Evolutionary conservation across 108 stramenopile species (phyloP).

Genomic region (Mediolabrus comicus): DNA sequence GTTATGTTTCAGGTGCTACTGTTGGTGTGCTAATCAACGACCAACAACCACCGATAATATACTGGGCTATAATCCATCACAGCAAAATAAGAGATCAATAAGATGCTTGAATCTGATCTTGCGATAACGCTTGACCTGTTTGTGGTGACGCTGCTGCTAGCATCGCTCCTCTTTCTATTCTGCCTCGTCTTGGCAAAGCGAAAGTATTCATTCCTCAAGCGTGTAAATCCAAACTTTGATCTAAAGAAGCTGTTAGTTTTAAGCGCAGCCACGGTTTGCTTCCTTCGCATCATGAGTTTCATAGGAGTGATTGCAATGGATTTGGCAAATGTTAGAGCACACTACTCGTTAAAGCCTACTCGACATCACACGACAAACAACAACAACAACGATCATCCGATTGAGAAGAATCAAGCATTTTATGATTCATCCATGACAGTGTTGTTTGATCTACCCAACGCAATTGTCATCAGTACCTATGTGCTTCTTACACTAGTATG

Average conservation of each 20-base stretch:
- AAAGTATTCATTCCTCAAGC: slow-evolving; percentile 41
- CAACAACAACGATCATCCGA: slow-evolving; percentile 10
- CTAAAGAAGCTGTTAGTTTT: slow-evolving; percentile 79
- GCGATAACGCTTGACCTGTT: slow-evolving; percentile 54
- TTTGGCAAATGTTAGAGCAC: slow-evolving; percentile 73
- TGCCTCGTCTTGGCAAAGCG: slow-evolving; percentile 52
- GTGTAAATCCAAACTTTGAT: slow-evolving; percentile 36
- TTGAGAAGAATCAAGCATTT: slow-evolving; percentile 69
- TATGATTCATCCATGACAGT: slow-evolving; percentile 84
- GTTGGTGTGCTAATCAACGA: too few relatives aligned
- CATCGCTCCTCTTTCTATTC: slow-evolving; percentile 53
- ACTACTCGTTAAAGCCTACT: slow-evolving; percentile 51
- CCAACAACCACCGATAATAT: too few relatives aligned
- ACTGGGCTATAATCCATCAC: too few relatives aligned
- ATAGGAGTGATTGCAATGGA: slow-evolving; percentile 75
- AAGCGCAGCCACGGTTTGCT: slow-evolving; percentile 71
- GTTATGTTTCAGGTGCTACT: background rate
- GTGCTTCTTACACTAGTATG: slow-evolving; percentile 81
- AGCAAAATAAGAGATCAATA: background rate
- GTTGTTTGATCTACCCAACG: slow-evolving; percentile 87
- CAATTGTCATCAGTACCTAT: slow-evolving; percentile 83
- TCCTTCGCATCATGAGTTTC: slow-evolving; percentile 81
- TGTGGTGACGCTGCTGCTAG: slow-evolving; percentile 49
- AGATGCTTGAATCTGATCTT: slow-evolving; percentile 20
- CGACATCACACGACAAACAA: slow-evolving; percentile 2